A percentile compares a stretch with the other conserved stretches of the same genome.
Evolutionary conservation across 2,329 filamentous ascomycete genomes (phyloP).

Genomic region (Zymoseptoria pseudotritici): DNA sequence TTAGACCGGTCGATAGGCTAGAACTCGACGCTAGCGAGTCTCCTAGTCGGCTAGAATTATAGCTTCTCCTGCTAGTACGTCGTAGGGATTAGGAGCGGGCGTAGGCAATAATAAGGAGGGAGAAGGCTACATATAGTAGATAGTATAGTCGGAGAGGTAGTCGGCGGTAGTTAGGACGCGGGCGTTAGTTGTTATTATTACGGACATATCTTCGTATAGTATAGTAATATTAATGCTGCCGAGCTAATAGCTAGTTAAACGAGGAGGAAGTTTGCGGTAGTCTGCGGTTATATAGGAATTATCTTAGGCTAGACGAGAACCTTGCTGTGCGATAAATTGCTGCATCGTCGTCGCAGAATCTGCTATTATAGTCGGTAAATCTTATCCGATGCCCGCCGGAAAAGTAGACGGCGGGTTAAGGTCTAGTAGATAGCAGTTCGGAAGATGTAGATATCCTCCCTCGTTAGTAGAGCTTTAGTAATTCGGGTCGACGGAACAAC

Average conservation of each 20-base stretch:
- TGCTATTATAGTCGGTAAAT: not conserved
- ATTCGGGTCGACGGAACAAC: too few species aligned
- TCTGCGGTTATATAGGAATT: too few species aligned
- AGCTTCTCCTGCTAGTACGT: constrained; percentile 10
- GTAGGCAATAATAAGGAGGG: constrained; percentile 21
- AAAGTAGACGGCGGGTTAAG: too few species aligned
- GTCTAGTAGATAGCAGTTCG: too few species aligned
- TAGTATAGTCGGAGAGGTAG: constrained; percentile 40
- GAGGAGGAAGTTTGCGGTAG: not conserved
- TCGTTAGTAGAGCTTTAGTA: too few species aligned
- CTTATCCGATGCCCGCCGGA: too few species aligned
- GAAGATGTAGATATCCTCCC: too few species aligned
- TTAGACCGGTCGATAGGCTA: constrained; percentile 39
- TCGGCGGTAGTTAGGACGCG: constrained; percentile 31
- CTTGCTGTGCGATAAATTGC: not conserved
- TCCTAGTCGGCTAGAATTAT: constrained; percentile 40
- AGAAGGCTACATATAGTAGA: constrained; percentile 33
- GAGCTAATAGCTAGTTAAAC: not conserved
- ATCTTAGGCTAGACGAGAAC: not conserved
- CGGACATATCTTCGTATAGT: constrained; percentile 30
- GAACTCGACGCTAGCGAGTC: constrained; percentile 41
- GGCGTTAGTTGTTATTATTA: constrained; percentile 38
- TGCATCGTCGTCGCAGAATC: not conserved
- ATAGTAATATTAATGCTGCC: not conserved
- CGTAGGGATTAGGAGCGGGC: constrained; percentile 26